Percentiles rank a stretch among this genome's conserved stretches.
Conservation (phyloP, 2,329 filamentous ascomycete species). For the Fusarium tupiense region DNA sequence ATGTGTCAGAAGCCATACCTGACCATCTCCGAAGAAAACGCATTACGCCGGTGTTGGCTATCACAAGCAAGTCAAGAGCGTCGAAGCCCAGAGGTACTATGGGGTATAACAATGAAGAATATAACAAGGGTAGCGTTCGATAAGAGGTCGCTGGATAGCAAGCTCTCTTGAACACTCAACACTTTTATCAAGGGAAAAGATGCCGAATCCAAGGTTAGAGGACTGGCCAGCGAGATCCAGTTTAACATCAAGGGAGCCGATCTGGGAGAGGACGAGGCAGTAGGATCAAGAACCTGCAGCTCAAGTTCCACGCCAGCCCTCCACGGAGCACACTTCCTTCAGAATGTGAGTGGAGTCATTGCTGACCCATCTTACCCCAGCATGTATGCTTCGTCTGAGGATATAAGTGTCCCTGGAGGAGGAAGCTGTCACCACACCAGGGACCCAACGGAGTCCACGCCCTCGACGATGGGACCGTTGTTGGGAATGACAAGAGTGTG, state of each 20-base stretch:
- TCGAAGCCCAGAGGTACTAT: neutral
- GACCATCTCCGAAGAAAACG: neutral
- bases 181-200: neutral
- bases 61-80: neutral
- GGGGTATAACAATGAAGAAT: neutral
- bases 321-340: neutral
- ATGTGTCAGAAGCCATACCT: neutral
- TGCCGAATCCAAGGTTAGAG: neutral
- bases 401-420: neutral
- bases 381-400: neutral
- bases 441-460: neutral
- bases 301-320: neutral
- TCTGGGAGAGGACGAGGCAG: neutral
- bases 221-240: neutral
- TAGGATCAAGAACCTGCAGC: neutral
- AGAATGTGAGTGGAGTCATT: neutral
- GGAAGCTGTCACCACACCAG: neutral
- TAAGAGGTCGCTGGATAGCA: neutral
- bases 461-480: too few species aligned
- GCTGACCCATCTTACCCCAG: neutral
- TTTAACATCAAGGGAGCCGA: neutral
- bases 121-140: neutral
- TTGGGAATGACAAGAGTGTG: rapidly evolving
- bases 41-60: too few species aligned
- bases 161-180: neutral